Base-by-base conservation (phyloP, 2,329 filamentous ascomycete species). In the Aspergillus ochraceoroseus region DNA sequence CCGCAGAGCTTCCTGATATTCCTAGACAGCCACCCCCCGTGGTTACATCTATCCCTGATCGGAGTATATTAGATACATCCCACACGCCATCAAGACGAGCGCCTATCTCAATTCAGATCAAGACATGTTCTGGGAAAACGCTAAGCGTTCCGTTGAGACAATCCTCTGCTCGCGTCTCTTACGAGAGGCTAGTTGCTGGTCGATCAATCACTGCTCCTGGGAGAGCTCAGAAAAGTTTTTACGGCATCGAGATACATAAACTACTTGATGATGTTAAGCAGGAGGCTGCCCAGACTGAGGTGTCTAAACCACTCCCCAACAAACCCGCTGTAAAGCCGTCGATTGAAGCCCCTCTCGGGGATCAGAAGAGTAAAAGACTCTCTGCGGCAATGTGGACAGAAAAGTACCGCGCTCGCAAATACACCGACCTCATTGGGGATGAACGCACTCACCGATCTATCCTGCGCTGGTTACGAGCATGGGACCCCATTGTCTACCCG, bases 401-500 rank as follows among this genome's bases (percentile, higher is more conserved):
- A 61, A 98, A 98, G 62, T 98, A 98, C 60, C 82, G 92, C 23
- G 92, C 92, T 18, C 80, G 80, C 46, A 90, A 82, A 54, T 98
- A 96, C 56, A 85, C 89, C 53, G 92, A 98, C 53, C 73, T 98
- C 0, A 87, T 94, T 32, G 94, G 94, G 18, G 92, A 98, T 54
- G 92, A 98, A 59, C 76, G 88, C 30, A 96, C 90, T 17, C 94
- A 98, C 63, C 80, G 92, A 45, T 77, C 83, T 44, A 90, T 98
- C 3, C 70, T 98, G 40, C 80, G 85, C 38, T 98, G 92, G 92
- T 70, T 98, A 28, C 98, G 96, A 68, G 76, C 77, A 12, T 98
- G 92, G 92, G 92, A 98, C 59, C 75, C 83, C 0, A 74, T 95
- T 17, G 92, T 98, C 0, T 98, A 96, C 52, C 90, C 90, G 0